phyloP scores from a whole-genome alignment of 805 yeast species.

The Candida vartiovaarae region DNA sequence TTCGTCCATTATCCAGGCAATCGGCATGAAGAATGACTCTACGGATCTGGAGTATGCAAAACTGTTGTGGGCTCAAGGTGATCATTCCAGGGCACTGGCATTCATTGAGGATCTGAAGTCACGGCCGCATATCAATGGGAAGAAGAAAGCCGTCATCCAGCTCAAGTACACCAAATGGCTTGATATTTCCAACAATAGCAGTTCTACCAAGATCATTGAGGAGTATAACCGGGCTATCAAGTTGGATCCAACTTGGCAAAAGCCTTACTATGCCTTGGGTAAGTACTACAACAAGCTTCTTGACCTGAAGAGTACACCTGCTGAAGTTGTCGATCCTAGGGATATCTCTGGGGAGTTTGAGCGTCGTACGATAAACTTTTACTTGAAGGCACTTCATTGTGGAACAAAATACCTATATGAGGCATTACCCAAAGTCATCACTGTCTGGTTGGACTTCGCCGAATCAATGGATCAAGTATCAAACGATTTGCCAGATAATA shows the following conservation, averaged over 20 bases:
- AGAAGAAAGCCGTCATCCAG: slow-evolving; percentile 39
- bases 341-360: slow-evolving; percentile 46
- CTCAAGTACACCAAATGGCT: slow-evolving; percentile 84
- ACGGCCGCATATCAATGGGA: slow-evolving; percentile 12
- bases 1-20: slow-evolving; percentile 54
- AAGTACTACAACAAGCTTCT: slow-evolving; percentile 69
- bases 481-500: slow-evolving; percentile 11
- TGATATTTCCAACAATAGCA: slow-evolving; percentile 76
- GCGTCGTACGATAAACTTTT: slow-evolving; percentile 45
- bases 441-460: slow-evolving; percentile 83
- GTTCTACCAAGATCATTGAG: slow-evolving; percentile 61
- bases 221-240: slow-evolving; percentile 58
- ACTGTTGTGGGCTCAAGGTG: slow-evolving; percentile 84
- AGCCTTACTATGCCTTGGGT: slow-evolving; percentile 76
- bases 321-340: slow-evolving; percentile 15
- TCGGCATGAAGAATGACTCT: slow-evolving; percentile 26
- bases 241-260: slow-evolving; percentile 58
- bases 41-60: slow-evolving; percentile 75
- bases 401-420: slow-evolving; percentile 70
- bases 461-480: slow-evolving; percentile 22
- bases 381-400: slow-evolving; percentile 49
- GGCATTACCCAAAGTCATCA: slow-evolving; percentile 81
- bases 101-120: slow-evolving; percentile 38
- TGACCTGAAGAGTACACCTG: slow-evolving; percentile 46
- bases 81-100: slow-evolving; percentile 75